Conservation (phyloP, 1,284 basidiomycete species). For the Apiotrichum gracile region DNA sequence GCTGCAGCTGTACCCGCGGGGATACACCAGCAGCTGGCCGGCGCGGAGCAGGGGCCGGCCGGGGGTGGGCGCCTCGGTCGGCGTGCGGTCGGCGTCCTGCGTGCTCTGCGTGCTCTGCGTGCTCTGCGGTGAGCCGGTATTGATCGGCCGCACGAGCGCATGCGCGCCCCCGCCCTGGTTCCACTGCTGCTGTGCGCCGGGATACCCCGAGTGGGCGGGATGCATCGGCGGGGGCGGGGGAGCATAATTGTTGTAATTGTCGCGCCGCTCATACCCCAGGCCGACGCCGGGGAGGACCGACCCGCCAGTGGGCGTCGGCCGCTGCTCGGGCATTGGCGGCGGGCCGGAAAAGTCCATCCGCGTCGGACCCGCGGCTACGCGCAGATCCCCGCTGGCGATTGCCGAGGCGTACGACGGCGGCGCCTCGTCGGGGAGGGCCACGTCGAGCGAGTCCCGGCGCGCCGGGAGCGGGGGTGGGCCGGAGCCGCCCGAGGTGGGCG, state of each 20-base stretch:
- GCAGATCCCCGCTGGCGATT: constrained; percentile 12
- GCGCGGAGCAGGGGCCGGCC: constrained; percentile 39
- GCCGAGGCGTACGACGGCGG: constrained; percentile 32
- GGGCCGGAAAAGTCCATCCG: constrained; percentile 44
- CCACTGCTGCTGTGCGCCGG: too few species aligned
- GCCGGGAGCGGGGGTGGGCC: neutral
- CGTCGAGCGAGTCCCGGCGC: constrained; percentile 12
- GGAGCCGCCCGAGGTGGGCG: neutral
- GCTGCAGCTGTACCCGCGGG: constrained; percentile 32
- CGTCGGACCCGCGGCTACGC: constrained; percentile 29
- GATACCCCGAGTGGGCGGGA: neutral
- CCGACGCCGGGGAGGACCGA: constrained; percentile 32
- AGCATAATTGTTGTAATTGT: neutral
- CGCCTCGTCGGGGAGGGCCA: constrained; percentile 27
- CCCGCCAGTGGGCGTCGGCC: constrained; percentile 16
- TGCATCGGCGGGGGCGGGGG: neutral
- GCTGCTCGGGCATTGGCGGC: constrained; percentile 36
- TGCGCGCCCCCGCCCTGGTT: too few species aligned
- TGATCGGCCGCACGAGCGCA: too few species aligned
- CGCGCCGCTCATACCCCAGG: constrained; percentile 25
- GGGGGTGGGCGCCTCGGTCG: constrained; percentile 39
- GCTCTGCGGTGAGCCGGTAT: neutral
- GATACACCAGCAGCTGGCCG: constrained; percentile 43
- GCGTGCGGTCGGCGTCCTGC: constrained; percentile 13
- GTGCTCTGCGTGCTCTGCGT: neutral